These are phyloP conservation scores for Penicillium corylophilum DNA, from an alignment of 2,329 filamentous ascomycete species.

Conservation along the genomic window DNA sequence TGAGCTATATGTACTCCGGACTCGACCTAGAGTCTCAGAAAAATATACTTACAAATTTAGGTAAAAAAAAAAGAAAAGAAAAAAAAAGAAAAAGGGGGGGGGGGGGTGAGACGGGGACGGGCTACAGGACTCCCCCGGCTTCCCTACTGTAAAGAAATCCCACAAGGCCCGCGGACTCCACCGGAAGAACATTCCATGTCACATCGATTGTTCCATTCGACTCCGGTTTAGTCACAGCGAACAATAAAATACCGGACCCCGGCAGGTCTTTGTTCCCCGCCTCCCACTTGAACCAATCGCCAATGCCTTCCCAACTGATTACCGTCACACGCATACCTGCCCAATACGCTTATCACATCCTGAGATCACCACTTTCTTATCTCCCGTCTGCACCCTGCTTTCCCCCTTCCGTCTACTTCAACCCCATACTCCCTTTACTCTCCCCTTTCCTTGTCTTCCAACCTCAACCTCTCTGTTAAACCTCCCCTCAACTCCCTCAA, in stretches of 20 bases:
- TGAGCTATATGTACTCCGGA: too few species aligned
- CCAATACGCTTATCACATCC: constrained; percentile 21
- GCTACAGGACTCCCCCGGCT: too few species aligned
- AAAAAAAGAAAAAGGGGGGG: too few species aligned
- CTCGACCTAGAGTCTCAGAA: too few species aligned
- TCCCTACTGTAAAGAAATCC: too few species aligned
- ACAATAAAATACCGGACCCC: constrained; percentile 11
- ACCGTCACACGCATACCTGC: constrained; percentile 25
- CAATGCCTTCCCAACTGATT: constrained; percentile 2
- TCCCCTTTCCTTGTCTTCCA: neutral
- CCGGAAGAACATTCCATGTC: constrained; percentile 24
- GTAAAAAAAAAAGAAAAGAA: too few species aligned
- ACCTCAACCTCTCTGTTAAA: neutral
- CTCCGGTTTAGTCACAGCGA: neutral
- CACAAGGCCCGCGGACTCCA: constrained; percentile 13
- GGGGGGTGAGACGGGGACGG: too few species aligned
- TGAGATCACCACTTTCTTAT: constrained; percentile 11
- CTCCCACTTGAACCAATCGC: constrained; percentile 11
- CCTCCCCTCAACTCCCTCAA: neutral
- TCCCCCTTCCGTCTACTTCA: neutral
- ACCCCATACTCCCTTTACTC: neutral
- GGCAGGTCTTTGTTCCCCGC: constrained; percentile 9
- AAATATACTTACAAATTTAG: too few species aligned
- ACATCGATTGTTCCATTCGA: neutral
- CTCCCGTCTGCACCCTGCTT: constrained; percentile 5